Base-by-base conservation (phyloP, 1,284 basidiomycete species). In the Ceratobasidium papillatum region DNA sequence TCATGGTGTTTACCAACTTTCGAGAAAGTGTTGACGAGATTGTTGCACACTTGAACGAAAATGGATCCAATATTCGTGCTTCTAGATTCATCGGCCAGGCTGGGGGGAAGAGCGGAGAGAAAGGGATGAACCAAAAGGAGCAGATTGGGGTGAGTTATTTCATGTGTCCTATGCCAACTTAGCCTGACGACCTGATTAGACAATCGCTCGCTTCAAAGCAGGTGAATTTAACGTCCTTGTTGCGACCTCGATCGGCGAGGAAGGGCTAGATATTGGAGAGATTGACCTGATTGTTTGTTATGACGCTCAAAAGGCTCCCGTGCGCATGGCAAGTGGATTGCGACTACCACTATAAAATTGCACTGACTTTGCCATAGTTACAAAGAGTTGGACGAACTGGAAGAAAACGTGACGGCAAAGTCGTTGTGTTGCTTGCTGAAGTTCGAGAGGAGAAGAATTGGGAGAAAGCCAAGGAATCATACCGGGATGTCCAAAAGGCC, bases 261-360 rank as follows among this genome's bases (percentile, higher is more conserved):
- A 99, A 82, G 98, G 98, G 76, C 86, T 99, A n/a, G 98, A 99
- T 81, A 99, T 99, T 75, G 98, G 98, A 59, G 96, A 98, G 80
- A 92, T 99, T n/a, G 98, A 99, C 81, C 86, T 97, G 80, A 98
- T 98, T 72, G 86, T 98, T 52, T 98, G 96, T 80, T 99, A 99
- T 82, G 98, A 99, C 79, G 92, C 96, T 47, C 94, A 96, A 79
- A 98, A 97, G 83, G 95, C 95, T 14, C 94, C 96, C 0, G 96
- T 99, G 77, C 94, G 97, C 75, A 96, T 98, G 92, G 95, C 96
- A 80, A 77, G 89, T 80, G 11, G 9, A 59, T 14, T 27, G 45
- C 12, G n/a, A 30, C 4, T 32, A 45, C 2, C 59, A 30, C 17
- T 22, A 12, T 66, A 22, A 32, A 2, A 19, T 38, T 38, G 34